Conservation (phyloP, 2,329 filamentous ascomycete species). For the Hyphodiscus sp. region DNA sequence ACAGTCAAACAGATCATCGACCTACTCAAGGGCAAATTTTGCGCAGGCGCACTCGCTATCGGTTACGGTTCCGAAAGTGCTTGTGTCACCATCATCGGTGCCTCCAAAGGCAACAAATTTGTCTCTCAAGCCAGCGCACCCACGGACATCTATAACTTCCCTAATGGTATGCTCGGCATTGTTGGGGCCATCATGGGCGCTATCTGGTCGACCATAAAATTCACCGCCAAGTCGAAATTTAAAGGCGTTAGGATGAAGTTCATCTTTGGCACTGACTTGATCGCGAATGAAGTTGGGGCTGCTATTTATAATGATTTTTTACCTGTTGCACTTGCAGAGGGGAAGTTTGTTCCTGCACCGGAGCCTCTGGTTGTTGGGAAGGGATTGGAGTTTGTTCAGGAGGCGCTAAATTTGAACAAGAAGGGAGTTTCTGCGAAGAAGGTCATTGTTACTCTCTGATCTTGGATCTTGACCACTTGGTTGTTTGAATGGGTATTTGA, state of each 20-base stretch:
- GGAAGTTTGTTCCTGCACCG: neutral
- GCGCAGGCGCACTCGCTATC: too few relatives aligned
- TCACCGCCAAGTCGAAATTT: too few relatives aligned
- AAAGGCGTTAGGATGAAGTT: slow-evolving; percentile 3
- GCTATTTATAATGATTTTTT: neutral
- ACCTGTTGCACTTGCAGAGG: neutral
- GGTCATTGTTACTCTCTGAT: neutral
- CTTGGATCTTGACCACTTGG: too few relatives aligned
- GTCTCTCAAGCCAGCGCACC: too few relatives aligned
- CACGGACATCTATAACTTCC: too few relatives aligned
- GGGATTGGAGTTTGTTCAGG: neutral
- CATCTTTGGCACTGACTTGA: neutral
- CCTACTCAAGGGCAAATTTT: slow-evolving; percentile 26
- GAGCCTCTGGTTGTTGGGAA: neutral
- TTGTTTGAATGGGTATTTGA: too few relatives aligned
- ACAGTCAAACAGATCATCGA: slow-evolving; percentile 26
- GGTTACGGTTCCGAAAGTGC: too few relatives aligned
- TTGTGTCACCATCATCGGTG: too few relatives aligned
- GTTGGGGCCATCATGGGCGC: too few relatives aligned
- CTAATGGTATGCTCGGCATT: too few relatives aligned
- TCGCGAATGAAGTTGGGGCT: neutral
- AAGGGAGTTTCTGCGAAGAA: neutral
- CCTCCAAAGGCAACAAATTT: too few relatives aligned
- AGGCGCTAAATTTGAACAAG: neutral
- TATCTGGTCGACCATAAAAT: too few relatives aligned